phyloP scores from a whole-genome alignment of 805 yeast species.

The Starmerella davenportii region DNA sequence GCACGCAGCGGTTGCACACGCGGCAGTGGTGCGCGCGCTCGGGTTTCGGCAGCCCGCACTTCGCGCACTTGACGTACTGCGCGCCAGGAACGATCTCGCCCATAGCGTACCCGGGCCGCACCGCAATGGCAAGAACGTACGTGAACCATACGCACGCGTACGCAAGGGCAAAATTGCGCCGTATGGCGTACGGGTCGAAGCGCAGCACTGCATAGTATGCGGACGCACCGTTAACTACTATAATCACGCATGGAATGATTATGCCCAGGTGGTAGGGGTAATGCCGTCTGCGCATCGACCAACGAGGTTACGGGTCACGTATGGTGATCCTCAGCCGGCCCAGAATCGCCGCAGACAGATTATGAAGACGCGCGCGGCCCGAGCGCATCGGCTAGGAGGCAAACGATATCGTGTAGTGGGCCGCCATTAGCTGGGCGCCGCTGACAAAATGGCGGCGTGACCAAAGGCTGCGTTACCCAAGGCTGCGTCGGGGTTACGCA shows the following conservation, averaged over 20 bases:
- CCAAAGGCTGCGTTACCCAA: no score
- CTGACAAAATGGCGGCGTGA: no score
- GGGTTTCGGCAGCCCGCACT: slow-evolving; percentile 22
- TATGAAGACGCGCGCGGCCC: no score
- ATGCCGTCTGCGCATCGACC: slow-evolving; percentile 8
- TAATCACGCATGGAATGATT: slow-evolving; percentile 10
- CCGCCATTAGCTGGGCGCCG: no score
- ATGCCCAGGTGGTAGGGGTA: slow-evolving; percentile 15
- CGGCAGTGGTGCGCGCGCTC: slow-evolving; percentile 30
- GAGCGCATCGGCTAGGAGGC: no score
- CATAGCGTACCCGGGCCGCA: slow-evolving; percentile 38
- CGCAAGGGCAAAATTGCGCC: slow-evolving; percentile 7
- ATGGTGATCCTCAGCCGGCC: no score
- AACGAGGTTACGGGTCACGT: no score
- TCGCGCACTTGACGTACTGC: slow-evolving; percentile 11
- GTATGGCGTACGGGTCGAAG: slow-evolving; percentile 5
- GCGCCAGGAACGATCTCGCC: slow-evolving; percentile 3
- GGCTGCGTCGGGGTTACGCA: no score
- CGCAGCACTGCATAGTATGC: slow-evolving; percentile 6
- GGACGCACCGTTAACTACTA: slow-evolving; percentile 9
- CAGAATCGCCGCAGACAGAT: no score
- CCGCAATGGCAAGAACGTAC: slow-evolving; percentile 48
- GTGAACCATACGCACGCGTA: slow-evolving; percentile 49
- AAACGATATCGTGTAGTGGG: no score
- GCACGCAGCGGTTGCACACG: slow-evolving; percentile 24